Conservation (phyloP, 495 filamentous ascomycete genomes). For the Friedmanniomyces simplex region DNA sequence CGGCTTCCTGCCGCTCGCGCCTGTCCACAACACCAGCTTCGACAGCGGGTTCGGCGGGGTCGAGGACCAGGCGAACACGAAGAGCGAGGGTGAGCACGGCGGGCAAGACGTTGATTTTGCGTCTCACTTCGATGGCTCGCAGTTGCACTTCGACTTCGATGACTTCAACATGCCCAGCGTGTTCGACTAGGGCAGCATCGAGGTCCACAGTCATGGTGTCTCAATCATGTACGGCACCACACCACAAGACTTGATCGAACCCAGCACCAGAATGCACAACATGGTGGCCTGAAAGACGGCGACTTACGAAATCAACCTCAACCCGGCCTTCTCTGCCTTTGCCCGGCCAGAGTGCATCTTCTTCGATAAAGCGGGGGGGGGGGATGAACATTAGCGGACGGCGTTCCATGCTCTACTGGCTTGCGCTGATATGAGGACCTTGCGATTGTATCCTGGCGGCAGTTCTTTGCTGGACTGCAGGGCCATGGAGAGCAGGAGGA, state of each 20-base stretch:
- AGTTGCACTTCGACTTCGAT: neutral
- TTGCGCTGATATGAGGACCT: neutral
- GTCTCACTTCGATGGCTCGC: too few species aligned
- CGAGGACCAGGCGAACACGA: neutral
- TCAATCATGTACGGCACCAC: too few species aligned
- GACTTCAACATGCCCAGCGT: too few species aligned
- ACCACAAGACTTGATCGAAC: too few species aligned
- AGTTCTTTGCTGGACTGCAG: neutral
- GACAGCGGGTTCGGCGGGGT: neutral
- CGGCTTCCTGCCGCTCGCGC: neutral
- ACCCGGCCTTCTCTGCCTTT: too few species aligned
- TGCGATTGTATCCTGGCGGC: neutral
- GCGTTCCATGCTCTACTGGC: neutral
- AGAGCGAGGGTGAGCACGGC: neutral
- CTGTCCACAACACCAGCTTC: neutral
- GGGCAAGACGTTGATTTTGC: neutral
- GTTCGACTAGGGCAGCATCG: too few species aligned
- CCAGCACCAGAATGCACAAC: too few species aligned
- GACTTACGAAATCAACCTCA: neutral
- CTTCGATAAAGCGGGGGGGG: too few species aligned
- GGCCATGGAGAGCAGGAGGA: neutral
- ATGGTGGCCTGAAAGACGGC: too few species aligned
- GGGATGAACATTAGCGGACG: too few species aligned
- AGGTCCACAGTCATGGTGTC: too few species aligned
- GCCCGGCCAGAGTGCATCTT: too few species aligned